These are phyloP conservation scores for Venturia nashicola DNA, from an alignment of 2,329 filamentous ascomycete species.

Conservation along the genomic window DNA sequence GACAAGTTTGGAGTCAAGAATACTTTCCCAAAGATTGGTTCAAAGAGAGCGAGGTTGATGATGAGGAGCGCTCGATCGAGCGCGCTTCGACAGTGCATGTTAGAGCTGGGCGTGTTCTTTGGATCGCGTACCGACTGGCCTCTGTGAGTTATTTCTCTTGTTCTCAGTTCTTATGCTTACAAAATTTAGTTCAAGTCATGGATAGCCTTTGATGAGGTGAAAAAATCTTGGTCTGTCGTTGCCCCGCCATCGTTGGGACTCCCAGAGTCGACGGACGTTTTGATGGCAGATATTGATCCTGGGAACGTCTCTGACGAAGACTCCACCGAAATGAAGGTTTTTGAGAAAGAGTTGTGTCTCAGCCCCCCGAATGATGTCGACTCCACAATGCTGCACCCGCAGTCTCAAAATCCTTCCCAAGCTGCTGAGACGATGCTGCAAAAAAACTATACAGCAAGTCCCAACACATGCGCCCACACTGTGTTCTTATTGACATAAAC, in stretches of 20 bases:
- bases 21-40: conserved; percentile 53
- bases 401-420: background rate
- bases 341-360: background rate
- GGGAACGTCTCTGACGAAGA: background rate
- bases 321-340: background rate
- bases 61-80: conserved; percentile 55
- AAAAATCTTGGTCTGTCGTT: no score
- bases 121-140: background rate
- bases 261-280: background rate
- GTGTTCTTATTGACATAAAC: background rate
- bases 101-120: background rate
- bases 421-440: background rate
- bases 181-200: no score
- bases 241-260: no score
- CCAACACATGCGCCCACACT: background rate
- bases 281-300: background rate
- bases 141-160: conserved; percentile 5
- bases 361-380: no score
- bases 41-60: conserved; percentile 40
- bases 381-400: background rate
- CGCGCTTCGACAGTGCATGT: conserved; percentile 22
- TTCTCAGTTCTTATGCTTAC: no score
- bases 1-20: conserved; percentile 40
- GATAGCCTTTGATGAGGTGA: no score
- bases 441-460: background rate